A percentile compares a stretch with the other conserved stretches of the same genome.
These are phyloP conservation scores for Tagetes patula DNA, from an alignment of 129 eudicot genomes.

Conservation along the genomic window DNA sequence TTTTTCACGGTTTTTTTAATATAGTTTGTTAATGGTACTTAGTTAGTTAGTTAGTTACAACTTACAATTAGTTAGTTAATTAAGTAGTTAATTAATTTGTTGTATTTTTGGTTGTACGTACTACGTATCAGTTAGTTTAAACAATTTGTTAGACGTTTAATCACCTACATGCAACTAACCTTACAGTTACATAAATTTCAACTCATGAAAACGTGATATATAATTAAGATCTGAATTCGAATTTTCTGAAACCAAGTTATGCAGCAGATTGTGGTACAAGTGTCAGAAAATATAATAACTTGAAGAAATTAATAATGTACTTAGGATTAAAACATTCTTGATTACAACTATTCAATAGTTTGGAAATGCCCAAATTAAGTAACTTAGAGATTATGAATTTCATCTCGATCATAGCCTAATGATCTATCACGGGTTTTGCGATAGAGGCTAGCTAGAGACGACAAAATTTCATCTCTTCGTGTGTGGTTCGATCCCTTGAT, in stretches of 20 bases:
- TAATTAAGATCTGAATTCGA: too few relatives aligned
- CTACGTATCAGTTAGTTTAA: background rate
- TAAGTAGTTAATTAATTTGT: background rate
- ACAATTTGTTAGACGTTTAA: background rate
- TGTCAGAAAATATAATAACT: conserved; percentile 12
- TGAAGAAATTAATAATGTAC: conserved; percentile 7
- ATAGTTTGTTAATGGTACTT: background rate
- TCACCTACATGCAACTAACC: background rate
- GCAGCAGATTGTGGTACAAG: background rate
- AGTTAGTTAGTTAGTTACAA: background rate
- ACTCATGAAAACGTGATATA: too few relatives aligned
- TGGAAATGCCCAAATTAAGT: conserved; percentile 4
- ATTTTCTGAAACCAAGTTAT: background rate
- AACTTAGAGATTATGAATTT: conserved; percentile 16
- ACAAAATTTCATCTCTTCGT: conserved; percentile 26
- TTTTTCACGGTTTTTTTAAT: background rate
- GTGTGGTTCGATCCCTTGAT: conserved; percentile 8
- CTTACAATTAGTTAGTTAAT: background rate
- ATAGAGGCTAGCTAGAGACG: background rate
- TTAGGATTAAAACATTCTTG: conserved; percentile 10
- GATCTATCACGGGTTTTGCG: conserved; percentile 6
- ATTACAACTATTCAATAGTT: conserved; percentile 23
- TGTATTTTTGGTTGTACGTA: background rate
- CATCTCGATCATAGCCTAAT: conserved; percentile 2
- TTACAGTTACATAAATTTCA: too few relatives aligned